These are phyloP conservation scores for Alternaria consortialis DNA, from an alignment of 2,329 filamentous ascomycete genomes.

Conservation along the genomic window DNA sequence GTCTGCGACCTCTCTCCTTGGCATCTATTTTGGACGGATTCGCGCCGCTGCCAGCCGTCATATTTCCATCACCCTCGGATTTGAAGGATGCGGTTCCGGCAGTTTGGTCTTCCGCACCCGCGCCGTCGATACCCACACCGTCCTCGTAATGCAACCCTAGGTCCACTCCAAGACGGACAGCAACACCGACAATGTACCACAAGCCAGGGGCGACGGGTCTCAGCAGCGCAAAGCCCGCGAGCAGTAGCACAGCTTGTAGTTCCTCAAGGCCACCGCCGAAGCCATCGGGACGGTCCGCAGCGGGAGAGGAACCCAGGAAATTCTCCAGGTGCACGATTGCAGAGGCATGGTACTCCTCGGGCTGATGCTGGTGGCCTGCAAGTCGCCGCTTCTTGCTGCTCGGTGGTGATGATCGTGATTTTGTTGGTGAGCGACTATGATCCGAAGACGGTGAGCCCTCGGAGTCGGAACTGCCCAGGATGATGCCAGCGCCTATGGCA, in stretches of 20 bases:
- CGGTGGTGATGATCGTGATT: slow-evolving; percentile 43
- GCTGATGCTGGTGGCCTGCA: slow-evolving; percentile 71
- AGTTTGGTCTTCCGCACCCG: slow-evolving; percentile 43
- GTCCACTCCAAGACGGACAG: slow-evolving; percentile 88
- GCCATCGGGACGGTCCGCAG: slow-evolving; percentile 64
- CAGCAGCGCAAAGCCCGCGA: slow-evolving; percentile 90
- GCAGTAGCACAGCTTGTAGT: slow-evolving; percentile 87
- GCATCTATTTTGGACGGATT: slow-evolving; percentile 55
- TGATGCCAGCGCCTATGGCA: slow-evolving; percentile 93
- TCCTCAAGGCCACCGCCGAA: slow-evolving; percentile 92
- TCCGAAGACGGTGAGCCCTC: slow-evolving; percentile 45
- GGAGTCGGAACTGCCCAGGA: slow-evolving; percentile 67
- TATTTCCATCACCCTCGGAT: slow-evolving; percentile 45
- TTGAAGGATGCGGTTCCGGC: slow-evolving; percentile 36
- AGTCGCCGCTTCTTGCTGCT: slow-evolving; percentile 51
- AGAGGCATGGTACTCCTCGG: slow-evolving; percentile 95
- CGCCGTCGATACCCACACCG: slow-evolving; percentile 70
- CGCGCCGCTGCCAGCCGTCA: slow-evolving; percentile 26
- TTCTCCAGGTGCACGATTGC: slow-evolving; percentile 91
- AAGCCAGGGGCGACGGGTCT: slow-evolving; percentile 90
- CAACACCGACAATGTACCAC: slow-evolving; percentile 97
- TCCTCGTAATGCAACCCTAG: slow-evolving; percentile 94
- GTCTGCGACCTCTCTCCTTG: slow-evolving; percentile 71
- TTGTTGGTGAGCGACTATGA: slow-evolving; percentile 37
- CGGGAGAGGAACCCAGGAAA: slow-evolving; percentile 74